phyloP scores from a whole-genome alignment of 1,139 yeast genomes.

The Yamadazyma pseudoaaseri region DNA sequence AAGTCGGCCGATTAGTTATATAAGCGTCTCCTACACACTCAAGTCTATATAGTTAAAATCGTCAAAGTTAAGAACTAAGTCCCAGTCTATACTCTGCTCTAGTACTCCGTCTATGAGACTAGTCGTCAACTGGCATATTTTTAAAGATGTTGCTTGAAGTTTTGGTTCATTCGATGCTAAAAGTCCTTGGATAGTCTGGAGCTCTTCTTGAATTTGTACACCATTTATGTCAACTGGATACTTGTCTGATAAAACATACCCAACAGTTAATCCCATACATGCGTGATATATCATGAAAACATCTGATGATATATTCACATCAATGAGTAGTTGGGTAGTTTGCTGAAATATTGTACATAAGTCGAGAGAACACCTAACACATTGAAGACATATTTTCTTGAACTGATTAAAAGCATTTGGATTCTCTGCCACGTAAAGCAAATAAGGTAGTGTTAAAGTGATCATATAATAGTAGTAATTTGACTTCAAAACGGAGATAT shows the following conservation, averaged over 20 bases:
- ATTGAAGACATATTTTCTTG: neutral
- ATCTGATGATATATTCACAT: neutral
- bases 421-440: slow-evolving; percentile 1
- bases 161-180: neutral
- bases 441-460: slow-evolving; percentile 2
- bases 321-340: neutral
- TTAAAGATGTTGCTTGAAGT: neutral
- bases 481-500: neutral
- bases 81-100: neutral
- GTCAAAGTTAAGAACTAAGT: neutral
- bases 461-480: slow-evolving; percentile 1
- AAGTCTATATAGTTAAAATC: neutral
- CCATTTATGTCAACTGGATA: neutral
- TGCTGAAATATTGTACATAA: neutral
- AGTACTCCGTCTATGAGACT: neutral
- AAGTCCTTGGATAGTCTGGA: neutral
- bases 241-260: slow-evolving; percentile 1
- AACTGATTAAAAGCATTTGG: neutral
- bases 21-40: no score
- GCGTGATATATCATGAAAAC: slow-evolving; percentile 3
- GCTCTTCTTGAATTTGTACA: neutral
- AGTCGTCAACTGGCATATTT: neutral
- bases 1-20: no score
- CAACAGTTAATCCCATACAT: slow-evolving; percentile 3
- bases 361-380: slow-evolving; percentile 1